These are phyloP conservation scores for Westerdykella aurantiaca DNA, from an alignment of 2,329 filamentous ascomycete genomes.

Conservation along the genomic window DNA sequence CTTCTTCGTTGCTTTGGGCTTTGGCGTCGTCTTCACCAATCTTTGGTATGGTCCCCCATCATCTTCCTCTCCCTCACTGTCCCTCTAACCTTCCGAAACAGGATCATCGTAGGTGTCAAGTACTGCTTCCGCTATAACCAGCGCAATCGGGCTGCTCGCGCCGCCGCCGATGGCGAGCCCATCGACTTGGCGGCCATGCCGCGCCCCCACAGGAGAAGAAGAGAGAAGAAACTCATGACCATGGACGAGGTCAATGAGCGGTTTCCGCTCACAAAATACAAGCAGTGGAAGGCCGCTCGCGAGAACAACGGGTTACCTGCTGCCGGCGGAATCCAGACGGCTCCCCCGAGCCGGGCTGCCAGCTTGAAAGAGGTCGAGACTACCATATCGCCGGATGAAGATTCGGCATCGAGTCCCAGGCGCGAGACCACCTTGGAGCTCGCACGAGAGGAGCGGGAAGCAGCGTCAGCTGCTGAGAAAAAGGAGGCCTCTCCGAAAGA, in stretches of 20 bases:
- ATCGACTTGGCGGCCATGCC: slow-evolving; percentile 85
- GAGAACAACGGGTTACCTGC: slow-evolving; percentile 79
- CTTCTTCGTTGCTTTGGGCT: slow-evolving; percentile 93
- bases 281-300: slow-evolving; percentile 80
- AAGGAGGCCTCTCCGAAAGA: slow-evolving; percentile 11
- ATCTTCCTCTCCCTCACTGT: slow-evolving; percentile 16
- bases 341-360: slow-evolving; percentile 64
- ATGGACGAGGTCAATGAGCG: slow-evolving; percentile 99
- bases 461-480: slow-evolving; percentile 24
- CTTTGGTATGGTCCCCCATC: slow-evolving; percentile 65
- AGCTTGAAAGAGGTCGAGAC: slow-evolving; percentile 64
- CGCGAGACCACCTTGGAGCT: slow-evolving; percentile 37
- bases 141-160: slow-evolving; percentile 72
- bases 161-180: slow-evolving; percentile 72
- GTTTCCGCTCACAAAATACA: slow-evolving; percentile 95
- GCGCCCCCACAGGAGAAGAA: slow-evolving; percentile 73
- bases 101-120: slow-evolving; percentile 99
- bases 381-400: slow-evolving; percentile 24
- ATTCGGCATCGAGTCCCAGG: slow-evolving; percentile 25
- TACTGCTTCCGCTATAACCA: slow-evolving; percentile 99
- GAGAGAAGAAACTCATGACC: slow-evolving; percentile 97
- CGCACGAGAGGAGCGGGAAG: slow-evolving; percentile 45
- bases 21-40: slow-evolving; percentile 98
- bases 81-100: slow-evolving; percentile 36
- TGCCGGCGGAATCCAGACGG: slow-evolving; percentile 69